Conservation (phyloP, 192 early-diverging fungal genomes). For the Jimgerdemannia flammicorona region DNA sequence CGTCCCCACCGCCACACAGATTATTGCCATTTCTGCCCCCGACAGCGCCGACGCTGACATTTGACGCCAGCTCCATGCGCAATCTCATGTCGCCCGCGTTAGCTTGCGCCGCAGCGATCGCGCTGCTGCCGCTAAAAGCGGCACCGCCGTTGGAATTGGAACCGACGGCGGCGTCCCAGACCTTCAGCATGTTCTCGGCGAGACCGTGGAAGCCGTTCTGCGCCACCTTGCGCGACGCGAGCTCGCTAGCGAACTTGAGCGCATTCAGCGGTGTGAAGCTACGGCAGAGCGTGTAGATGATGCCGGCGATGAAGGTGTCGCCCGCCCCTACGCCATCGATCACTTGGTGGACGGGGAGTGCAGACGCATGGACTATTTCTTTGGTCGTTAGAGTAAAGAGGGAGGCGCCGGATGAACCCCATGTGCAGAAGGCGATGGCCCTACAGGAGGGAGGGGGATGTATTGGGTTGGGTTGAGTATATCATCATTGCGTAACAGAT, state of each 20-base stretch:
- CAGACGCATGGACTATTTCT: slow-evolving; percentile 22
- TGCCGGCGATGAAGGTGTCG: slow-evolving; percentile 53
- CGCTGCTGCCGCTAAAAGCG: too few species aligned
- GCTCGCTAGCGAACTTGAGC: slow-evolving; percentile 38
- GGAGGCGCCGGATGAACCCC: slow-evolving; percentile 55
- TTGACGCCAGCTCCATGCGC: too few species aligned
- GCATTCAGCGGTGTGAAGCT: slow-evolving; percentile 17
- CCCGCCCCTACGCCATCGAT: slow-evolving; percentile 52
- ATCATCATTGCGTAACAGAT: neutral
- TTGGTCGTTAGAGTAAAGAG: slow-evolving; percentile 32
- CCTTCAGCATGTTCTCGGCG: slow-evolving; percentile 10
- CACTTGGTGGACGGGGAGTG: slow-evolving; percentile 25
- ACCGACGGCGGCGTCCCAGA: neutral
- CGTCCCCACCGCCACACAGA: too few species aligned
- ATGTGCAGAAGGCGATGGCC: slow-evolving; percentile 60
- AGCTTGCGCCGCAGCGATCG: too few species aligned
- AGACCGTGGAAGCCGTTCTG: slow-evolving; percentile 44
- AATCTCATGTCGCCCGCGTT: too few species aligned
- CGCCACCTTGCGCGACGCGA: slow-evolving; percentile 43
- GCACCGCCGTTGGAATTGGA: neutral
- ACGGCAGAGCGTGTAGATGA: slow-evolving; percentile 36
- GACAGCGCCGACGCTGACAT: too few species aligned
- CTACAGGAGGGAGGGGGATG: slow-evolving; percentile 17
- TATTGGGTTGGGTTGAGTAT: neutral
- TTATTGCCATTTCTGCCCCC: too few species aligned